Conservation (phyloP, 371 early-diverging fungal species). For the Coemansia sp. region DNA sequence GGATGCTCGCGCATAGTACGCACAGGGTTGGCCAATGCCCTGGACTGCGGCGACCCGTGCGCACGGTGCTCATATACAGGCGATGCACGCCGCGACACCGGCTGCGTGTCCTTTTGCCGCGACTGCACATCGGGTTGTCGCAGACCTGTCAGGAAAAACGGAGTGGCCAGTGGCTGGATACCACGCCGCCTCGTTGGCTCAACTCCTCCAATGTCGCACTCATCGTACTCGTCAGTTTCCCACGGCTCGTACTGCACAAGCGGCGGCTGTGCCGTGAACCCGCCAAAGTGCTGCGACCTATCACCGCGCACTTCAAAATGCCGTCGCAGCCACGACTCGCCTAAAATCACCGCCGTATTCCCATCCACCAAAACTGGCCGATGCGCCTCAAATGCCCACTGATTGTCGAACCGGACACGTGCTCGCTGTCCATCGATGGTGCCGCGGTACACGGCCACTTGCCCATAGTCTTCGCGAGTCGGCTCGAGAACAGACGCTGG, state of each 20-base stretch:
- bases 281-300: conserved; percentile 52
- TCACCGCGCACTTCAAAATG: conserved; percentile 54
- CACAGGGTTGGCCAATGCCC: neutral
- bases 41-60: neutral
- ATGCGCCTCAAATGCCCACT: conserved; percentile 50
- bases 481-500: conserved; percentile 50
- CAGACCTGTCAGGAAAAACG: conserved; percentile 39
- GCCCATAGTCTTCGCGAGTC: conserved; percentile 54
- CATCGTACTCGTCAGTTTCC: conserved; percentile 48
- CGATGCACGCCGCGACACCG: conserved; percentile 24
- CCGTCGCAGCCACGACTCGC: conserved; percentile 50
- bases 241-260: conserved; percentile 44
- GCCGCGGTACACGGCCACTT: conserved; percentile 53
- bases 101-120: neutral
- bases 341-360: conserved; percentile 54
- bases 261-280: conserved; percentile 26
- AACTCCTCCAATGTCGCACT: conserved; percentile 1
- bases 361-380: conserved; percentile 50
- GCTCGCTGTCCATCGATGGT: conserved; percentile 52
- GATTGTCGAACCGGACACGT: conserved; percentile 39
- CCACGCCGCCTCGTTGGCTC: conserved; percentile 22
- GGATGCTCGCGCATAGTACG: conserved; percentile 22
- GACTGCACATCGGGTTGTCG: neutral
- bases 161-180: conserved; percentile 37
- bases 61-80: conserved; percentile 12